Evolutionary conservation across 73 alveolate species (phyloP), one percentile per base, ranked within the genome.

Genomic region (Symbiodinium pilosum): DNA sequence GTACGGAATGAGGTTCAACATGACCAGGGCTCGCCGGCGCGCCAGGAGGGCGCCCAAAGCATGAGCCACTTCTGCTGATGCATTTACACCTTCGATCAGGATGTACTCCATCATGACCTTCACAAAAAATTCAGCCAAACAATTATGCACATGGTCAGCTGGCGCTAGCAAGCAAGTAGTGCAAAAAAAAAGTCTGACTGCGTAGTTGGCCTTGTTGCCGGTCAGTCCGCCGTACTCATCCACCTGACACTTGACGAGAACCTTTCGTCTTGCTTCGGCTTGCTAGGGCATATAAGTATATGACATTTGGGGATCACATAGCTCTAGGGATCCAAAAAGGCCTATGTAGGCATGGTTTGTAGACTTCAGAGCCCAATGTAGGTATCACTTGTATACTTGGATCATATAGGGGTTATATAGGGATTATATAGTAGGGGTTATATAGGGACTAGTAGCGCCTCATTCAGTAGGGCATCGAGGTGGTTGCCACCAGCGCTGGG

Each of bases 61-160:
- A 84, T 88, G 95, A 4, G 95, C 95, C 38, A 56, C 41, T 4
- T 20, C 47, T 14, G 73, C 95, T 16, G 87, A 64, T 36, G 87
- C 28, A 87, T 88, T 88, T 43, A 88, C 95, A 28, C 75, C 95
- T 21, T 40, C 44, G 47, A 88, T 88, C 39, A 88, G 71, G 86
- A 88, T 88, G 87, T 88, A 88, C 47, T 88, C 95, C 95, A 88
- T 88, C 95, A 88, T 88, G 69, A 88, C 95, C 95, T 88, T 69
- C 36, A n/a, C n/a, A n/a, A n/a, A n/a, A n/a, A 30, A 34, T 44
- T 7, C 7, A 42, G 44, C 86, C 86, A 75, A 75, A 3, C 41
- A 2, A 14, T 39, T 5, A 40, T 30, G 44, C 38, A 34, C 54
- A 44, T 26, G 84, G 32, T n/a, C 21, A 40, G 38, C 14, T 20